Evolutionary conservation across 345 rosid genomes (phyloP).

Genomic region (Camelina hispida): DNA sequence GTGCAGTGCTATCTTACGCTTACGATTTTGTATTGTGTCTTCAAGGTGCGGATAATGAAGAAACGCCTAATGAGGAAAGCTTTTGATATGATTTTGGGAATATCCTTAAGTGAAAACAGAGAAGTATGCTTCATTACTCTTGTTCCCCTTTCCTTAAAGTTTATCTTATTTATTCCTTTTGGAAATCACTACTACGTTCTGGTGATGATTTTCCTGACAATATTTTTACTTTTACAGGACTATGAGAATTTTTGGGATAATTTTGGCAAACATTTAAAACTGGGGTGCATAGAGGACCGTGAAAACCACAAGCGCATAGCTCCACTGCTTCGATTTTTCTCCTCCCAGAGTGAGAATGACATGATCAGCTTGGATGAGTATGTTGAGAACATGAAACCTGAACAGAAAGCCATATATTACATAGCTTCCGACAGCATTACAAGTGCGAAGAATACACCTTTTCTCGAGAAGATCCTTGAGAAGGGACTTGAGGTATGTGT

Average conservation of each 20-base stretch:
- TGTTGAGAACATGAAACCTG: constrained; percentile 95
- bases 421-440: constrained; percentile 88
- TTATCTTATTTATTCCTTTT: not conserved
- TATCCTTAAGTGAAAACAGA: constrained; percentile 87
- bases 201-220: constrained; percentile 8
- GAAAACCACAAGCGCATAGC: constrained; percentile 98
- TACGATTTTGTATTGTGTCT: constrained; percentile 29
- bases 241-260: constrained; percentile 97
- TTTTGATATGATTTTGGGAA: constrained; percentile 93
- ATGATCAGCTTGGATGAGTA: constrained; percentile 98
- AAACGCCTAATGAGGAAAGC: constrained; percentile 93
- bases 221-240: constrained; percentile 57
- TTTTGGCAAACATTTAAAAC: constrained; percentile 81
- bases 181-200: constrained; percentile 7
- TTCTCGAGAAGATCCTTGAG: constrained; percentile 87
- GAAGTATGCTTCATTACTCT: constrained; percentile 54
- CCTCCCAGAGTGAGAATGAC: constrained; percentile 93
- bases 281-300: constrained; percentile 96
- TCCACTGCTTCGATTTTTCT: constrained; percentile 91
- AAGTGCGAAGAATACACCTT: constrained; percentile 93
- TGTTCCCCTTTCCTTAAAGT: not conserved
- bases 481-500: constrained; percentile 82
- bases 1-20: constrained; percentile 4
- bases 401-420: constrained; percentile 89
- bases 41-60: constrained; percentile 90